Percentiles rank a stretch among this genome's conserved stretches.
Evolutionary conservation across 2,329 filamentous ascomycete species (phyloP).

Genomic region (Colletotrichum sp.): DNA sequence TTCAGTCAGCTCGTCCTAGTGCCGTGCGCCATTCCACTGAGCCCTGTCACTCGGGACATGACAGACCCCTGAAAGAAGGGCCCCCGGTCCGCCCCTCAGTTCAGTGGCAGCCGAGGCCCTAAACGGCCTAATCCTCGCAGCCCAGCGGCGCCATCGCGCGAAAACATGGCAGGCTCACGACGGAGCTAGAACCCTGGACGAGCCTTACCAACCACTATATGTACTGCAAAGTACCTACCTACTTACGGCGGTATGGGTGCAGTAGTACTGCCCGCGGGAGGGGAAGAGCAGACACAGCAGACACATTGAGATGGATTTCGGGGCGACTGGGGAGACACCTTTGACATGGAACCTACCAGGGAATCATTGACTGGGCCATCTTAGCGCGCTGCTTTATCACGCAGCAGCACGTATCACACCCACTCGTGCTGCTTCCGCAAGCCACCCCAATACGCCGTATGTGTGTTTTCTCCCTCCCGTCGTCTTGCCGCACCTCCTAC

Average conservation of each 20-base stretch:
- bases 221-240: background rate
- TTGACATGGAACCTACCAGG: background rate
- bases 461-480: slow-evolving; percentile 9
- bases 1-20: background rate
- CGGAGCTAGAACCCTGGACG: background rate
- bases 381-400: background rate
- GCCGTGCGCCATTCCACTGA: background rate
- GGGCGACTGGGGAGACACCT: background rate
- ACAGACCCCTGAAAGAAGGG: background rate
- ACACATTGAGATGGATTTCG: background rate
- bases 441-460: slow-evolving; percentile 1
- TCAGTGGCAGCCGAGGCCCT: background rate
- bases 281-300: background rate
- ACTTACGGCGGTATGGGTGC: background rate
- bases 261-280: background rate
- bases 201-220: background rate
- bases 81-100: background rate
- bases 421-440: background rate
- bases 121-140: background rate
- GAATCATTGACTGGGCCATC: background rate
- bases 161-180: background rate
- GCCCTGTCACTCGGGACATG: slow-evolving; percentile 7
- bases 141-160: background rate
- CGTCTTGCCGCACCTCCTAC: slow-evolving; percentile 12
- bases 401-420: background rate